Evolutionary conservation across 306 rosid genomes (phyloP).

Genomic region (Parietaria judaica): DNA sequence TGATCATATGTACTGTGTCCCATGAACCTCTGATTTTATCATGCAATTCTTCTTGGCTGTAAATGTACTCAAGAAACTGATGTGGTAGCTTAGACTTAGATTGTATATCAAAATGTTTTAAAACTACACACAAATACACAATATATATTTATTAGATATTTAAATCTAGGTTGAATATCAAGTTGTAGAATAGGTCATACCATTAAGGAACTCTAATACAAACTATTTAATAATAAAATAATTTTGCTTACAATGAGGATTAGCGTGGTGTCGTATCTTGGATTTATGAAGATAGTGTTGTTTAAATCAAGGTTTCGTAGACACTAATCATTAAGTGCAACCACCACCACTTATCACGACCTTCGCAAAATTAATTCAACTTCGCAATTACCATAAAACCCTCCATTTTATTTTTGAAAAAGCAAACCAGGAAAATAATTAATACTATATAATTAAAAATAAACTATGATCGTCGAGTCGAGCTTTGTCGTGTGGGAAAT

Average conservation of each 20-base stretch:
- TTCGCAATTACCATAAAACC: background rate
- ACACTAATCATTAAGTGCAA: conserved; percentile 3
- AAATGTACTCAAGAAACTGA: background rate
- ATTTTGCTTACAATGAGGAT: too few relatives aligned
- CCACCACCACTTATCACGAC: conserved; percentile 7
- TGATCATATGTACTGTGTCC: background rate
- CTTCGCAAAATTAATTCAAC: background rate
- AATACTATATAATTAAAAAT: background rate
- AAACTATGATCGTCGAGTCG: background rate
- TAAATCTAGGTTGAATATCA: too few relatives aligned
- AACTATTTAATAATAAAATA: background rate
- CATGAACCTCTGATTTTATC: background rate
- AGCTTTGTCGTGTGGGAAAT: background rate
- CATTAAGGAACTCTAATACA: background rate
- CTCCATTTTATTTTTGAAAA: background rate
- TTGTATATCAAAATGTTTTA: too few relatives aligned
- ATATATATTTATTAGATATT: too few relatives aligned
- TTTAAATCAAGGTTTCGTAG: background rate
- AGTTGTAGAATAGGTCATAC: too few relatives aligned
- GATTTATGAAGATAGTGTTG: too few relatives aligned
- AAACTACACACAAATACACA: too few relatives aligned
- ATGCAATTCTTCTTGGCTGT: background rate
- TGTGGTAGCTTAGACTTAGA: background rate
- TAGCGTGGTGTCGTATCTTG: too few relatives aligned
- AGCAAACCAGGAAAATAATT: background rate